Evolutionary conservation across 2,329 filamentous ascomycete genomes (phyloP).

Genomic region (Lasiodiplodia sp.): DNA sequence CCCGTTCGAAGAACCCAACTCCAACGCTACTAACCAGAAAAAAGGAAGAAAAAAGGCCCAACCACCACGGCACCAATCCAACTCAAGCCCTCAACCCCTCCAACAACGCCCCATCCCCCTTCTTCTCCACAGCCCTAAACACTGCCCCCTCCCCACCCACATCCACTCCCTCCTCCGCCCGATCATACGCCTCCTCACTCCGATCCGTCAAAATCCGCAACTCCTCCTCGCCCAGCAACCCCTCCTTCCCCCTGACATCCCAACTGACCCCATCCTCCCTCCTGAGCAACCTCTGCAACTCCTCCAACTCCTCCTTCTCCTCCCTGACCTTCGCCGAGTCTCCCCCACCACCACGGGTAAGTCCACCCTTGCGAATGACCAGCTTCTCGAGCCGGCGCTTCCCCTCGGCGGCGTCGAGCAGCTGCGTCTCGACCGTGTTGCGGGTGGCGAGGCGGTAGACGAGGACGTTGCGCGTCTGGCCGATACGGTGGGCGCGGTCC

Average conservation of each 20-base stretch:
- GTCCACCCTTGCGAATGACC: constrained; percentile 86
- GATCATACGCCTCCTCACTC: constrained; percentile 69
- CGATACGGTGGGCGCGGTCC: constrained; percentile 93
- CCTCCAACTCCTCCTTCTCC: constrained; percentile 54
- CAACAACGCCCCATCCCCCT: constrained; percentile 59
- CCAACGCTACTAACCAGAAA: too few species aligned
- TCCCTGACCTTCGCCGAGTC: constrained; percentile 50
- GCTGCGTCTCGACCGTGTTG: constrained; percentile 86
- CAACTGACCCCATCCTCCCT: constrained; percentile 74
- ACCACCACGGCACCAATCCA: too few species aligned
- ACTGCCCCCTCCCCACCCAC: constrained; percentile 64
- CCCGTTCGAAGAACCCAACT: too few species aligned
- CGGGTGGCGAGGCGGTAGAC: constrained; percentile 94
- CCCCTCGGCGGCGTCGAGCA: constrained; percentile 86
- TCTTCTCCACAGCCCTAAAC: constrained; percentile 85
- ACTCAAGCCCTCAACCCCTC: constrained; percentile 53
- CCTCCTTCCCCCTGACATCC: constrained; percentile 55
- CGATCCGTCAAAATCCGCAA: constrained; percentile 81
- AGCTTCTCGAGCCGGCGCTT: constrained; percentile 93
- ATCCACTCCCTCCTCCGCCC: constrained; percentile 80
- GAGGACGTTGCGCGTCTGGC: constrained; percentile 88
- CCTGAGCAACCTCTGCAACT: constrained; percentile 55
- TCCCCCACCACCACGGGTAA: constrained; percentile 62
- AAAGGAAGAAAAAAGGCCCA: background rate
- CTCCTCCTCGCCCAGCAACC: constrained; percentile 78